Base-by-base conservation (phyloP, 106 monocot species). In the Phalaenopsis equestris region DNA sequence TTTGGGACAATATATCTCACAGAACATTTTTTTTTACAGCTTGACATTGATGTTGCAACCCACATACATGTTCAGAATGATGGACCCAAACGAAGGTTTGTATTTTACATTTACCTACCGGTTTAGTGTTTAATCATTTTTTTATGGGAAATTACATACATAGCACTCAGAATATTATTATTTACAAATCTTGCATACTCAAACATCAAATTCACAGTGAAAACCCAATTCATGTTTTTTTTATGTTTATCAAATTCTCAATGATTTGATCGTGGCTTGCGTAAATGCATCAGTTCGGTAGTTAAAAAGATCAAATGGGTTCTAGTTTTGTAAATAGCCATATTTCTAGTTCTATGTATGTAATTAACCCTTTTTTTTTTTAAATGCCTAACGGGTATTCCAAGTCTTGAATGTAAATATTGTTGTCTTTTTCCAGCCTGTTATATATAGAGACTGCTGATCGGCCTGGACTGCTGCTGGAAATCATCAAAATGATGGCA, bases 371-470 rank as follows among this genome's bases (percentile, higher is more conserved):
- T 30, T 30, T 30, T 43, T 43, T 3, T 43, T 43, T 45, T 45
- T 45, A 4, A 45, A 45, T 45, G 43, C 6, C 6, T 45, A 45
- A 45, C 5, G 43, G 43, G 43, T 30, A 48, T 48, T 48, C 48
- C 48, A 7, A 48, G 48, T 11, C 48, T 48, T 8, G 6, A 48
- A 48, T 61, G 19, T 58, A 0, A 58, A 61, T 23, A 65, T 65
- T 65, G n/a, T 7, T 10, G 42, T 38, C 12, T 79, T 16, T 84
- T 45, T 77, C 23, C 85, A 99, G 94, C 81, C 84, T 99, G 85
- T 88, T 99, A 1, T 91, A 80, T 74, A 87, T 99, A 75, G 98
- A 99, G 84, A 93, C 92, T 49, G 92, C 93, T 77, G 98, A 99
- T 79, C 92, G 92, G 46, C 93, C 98, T 73, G 98, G 98, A 48